A percentile compares a stretch with the other conserved stretches of the same genome.
phyloP scores from a whole-genome alignment of 768 basidiomycete species.

The Leccinum obscurum region DNA sequence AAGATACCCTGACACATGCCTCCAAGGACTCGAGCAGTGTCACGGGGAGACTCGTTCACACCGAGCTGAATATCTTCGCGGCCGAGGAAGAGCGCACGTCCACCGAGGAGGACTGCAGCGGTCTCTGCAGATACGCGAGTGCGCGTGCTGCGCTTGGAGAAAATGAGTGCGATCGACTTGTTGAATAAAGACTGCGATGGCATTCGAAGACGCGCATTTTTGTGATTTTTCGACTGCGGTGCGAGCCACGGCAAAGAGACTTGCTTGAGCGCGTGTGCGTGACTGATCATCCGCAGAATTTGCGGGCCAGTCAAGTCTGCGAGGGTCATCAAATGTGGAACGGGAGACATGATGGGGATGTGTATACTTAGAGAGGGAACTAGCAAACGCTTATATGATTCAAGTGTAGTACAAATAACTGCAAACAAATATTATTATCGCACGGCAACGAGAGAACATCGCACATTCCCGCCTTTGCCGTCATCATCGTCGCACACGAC shows the following conservation, averaged over 20 bases:
- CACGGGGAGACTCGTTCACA: conserved; percentile 86
- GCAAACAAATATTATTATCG: background rate
- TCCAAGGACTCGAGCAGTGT: conserved; percentile 85
- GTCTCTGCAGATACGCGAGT: conserved; percentile 91
- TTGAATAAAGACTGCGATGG: conserved; percentile 76
- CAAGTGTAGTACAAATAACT: background rate
- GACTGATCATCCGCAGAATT: conserved; percentile 62
- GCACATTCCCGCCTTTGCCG: background rate
- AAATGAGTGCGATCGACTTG: conserved; percentile 86
- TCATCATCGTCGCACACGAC: conserved; percentile 13
- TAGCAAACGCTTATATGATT: background rate
- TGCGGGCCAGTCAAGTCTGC: conserved; percentile 83
- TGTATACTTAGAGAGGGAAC: no score
- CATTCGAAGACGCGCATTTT: conserved; percentile 45
- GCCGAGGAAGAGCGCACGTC: conserved; percentile 88
- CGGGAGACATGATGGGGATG: conserved; percentile 23
- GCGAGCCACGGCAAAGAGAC: conserved; percentile 64
- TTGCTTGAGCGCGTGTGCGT: conserved; percentile 66
- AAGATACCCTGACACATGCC: conserved; percentile 98
- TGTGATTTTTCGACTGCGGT: conserved; percentile 42
- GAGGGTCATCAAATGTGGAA: conserved; percentile 82
- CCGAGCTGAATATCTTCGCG: conserved; percentile 91
- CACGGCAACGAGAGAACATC: conserved; percentile 1
- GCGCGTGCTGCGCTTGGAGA: conserved; percentile 91
- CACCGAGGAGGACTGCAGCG: conserved; percentile 74